These are phyloP conservation scores for Mycena filopes DNA, from an alignment of 768 basidiomycete genomes.

Conservation along the genomic window DNA sequence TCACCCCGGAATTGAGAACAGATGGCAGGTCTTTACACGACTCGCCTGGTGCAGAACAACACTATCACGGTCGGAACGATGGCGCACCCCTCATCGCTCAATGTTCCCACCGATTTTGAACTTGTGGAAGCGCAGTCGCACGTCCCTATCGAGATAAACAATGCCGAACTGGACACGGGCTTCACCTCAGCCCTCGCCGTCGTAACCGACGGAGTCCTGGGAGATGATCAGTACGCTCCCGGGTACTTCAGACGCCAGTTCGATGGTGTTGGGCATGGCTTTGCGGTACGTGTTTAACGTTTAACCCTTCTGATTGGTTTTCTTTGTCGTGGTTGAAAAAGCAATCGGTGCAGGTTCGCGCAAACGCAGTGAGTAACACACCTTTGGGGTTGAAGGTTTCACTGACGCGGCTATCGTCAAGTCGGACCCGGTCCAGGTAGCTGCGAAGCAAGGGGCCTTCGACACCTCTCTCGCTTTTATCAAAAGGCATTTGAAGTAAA, in stretches of 20 bases:
- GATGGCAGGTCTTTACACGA: constrained; percentile 30
- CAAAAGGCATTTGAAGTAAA: constrained; percentile 25
- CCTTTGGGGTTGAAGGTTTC: not conserved
- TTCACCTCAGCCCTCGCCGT: constrained; percentile 30
- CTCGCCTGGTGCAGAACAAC: constrained; percentile 34
- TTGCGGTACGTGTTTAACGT: constrained; percentile 25
- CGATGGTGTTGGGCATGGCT: constrained; percentile 32
- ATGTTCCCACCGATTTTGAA: constrained; percentile 32
- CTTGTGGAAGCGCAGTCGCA: constrained; percentile 29
- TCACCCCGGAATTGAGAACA: not conserved
- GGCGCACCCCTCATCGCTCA: constrained; percentile 30
- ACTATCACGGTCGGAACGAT: constrained; percentile 32
- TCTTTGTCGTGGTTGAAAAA: not conserved
- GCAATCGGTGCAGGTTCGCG: constrained; percentile 24
- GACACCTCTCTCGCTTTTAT: constrained; percentile 31
- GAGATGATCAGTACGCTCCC: constrained; percentile 21
- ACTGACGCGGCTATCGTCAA: constrained; percentile 1
- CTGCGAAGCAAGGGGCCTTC: constrained; percentile 34
- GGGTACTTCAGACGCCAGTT: constrained; percentile 33
- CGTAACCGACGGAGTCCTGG: constrained; percentile 29
- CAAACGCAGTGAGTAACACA: constrained; percentile 23
- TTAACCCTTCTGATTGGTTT: no score
- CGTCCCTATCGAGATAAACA: constrained; percentile 33
- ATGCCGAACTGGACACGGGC: constrained; percentile 33
- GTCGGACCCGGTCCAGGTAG: constrained; percentile 33